phyloP scores from a whole-genome alignment of 2,329 filamentous ascomycete species.

The Scortechinia acanthostroma region DNA sequence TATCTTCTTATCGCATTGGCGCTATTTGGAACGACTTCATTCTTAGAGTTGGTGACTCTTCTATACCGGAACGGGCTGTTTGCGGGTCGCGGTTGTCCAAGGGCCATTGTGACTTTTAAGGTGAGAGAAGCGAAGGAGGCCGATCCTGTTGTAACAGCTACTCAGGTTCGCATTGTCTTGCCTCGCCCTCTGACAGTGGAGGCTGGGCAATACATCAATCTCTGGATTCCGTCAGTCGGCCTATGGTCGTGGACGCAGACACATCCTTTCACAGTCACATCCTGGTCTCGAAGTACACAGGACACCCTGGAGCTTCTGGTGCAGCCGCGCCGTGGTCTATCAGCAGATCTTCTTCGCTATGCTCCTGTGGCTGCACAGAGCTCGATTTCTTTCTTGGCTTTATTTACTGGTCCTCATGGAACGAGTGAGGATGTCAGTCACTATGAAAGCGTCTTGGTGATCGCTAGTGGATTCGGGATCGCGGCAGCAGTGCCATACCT shows the following conservation, averaged over 20 bases:
- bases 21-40: not conserved
- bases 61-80: not conserved
- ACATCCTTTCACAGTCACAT: constrained; percentile 4
- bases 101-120: not conserved
- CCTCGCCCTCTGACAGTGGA: not conserved
- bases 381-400: constrained; percentile 7
- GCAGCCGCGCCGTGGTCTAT: not conserved
- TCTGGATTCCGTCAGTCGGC: constrained; percentile 4
- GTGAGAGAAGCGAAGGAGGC: not conserved
- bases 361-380: not conserved
- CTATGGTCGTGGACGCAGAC: constrained; percentile 5
- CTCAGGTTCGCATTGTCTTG: not conserved
- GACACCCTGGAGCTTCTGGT: not conserved
- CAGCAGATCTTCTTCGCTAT: not conserved
- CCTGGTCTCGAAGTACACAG: constrained; percentile 1
- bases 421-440: constrained; percentile 12
- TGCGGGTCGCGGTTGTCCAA: not conserved
- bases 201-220: constrained; percentile 3
- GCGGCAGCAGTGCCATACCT: constrained; percentile 20
- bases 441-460: constrained; percentile 20
- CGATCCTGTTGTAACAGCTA: not conserved
- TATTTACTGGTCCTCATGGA: constrained; percentile 21
- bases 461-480: constrained; percentile 22
- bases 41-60: not conserved
- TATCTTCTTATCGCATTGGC: not conserved